These are phyloP conservation scores for Metschnikowia kofuensis DNA, from an alignment of 805 yeast species.

Conservation along the genomic window DNA sequence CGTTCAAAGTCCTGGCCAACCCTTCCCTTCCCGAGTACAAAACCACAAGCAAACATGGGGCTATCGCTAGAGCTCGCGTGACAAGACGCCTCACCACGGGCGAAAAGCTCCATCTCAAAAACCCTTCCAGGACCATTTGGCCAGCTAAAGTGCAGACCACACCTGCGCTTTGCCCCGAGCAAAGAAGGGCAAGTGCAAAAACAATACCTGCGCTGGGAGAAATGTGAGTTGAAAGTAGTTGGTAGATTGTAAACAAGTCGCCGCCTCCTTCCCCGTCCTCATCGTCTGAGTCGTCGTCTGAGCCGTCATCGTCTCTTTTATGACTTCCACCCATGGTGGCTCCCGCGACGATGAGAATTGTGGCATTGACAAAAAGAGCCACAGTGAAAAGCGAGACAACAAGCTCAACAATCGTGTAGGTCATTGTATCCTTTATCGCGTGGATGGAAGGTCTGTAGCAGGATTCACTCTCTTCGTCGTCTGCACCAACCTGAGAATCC, in stretches of 20 bases:
- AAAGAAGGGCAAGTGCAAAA: conserved; percentile 83
- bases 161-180: conserved; percentile 94
- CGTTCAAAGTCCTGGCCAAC: conserved; percentile 67
- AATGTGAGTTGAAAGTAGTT: conserved; percentile 62
- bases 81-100: conserved; percentile 80
- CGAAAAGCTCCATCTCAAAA: conserved; percentile 70
- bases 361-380: conserved; percentile 89
- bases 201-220: conserved; percentile 86
- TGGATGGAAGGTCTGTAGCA: conserved; percentile 69
- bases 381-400: conserved; percentile 79
- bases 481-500: no score
- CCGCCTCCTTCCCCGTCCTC: conserved; percentile 44
- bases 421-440: conserved; percentile 78
- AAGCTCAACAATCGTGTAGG: conserved; percentile 77
- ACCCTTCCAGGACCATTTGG: conserved; percentile 91
- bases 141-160: conserved; percentile 93
- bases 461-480: conserved; percentile 30
- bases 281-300: conserved; percentile 16
- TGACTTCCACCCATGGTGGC: conserved; percentile 56
- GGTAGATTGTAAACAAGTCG: conserved; percentile 77
- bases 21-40: conserved; percentile 77
- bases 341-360: conserved; percentile 89
- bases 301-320: conserved; percentile 21
- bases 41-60: conserved; percentile 80
- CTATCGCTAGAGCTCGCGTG: conserved; percentile 79